Conservation (phyloP, 108 stramenopile species). For the Thalassiosira profunda region DNA sequence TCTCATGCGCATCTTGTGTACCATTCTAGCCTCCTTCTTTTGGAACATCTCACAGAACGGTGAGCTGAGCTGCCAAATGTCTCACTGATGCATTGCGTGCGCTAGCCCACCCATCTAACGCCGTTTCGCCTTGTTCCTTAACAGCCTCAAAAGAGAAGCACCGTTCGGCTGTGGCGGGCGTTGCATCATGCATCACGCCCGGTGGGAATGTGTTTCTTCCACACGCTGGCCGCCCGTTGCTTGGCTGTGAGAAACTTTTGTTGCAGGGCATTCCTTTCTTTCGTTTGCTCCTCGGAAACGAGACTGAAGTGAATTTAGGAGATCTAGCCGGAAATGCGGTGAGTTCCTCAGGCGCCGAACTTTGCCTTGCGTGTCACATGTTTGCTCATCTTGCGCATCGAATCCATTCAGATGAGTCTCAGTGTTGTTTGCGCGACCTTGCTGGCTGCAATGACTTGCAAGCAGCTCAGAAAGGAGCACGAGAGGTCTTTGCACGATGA, state of each 20-base stretch:
- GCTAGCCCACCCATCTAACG: too few relatives aligned
- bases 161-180: conserved; percentile 55
- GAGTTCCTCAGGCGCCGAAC: too few relatives aligned
- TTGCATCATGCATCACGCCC: conserved; percentile 77
- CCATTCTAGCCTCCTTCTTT: conserved; percentile 52
- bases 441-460: conserved; percentile 60
- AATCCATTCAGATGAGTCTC: too few relatives aligned
- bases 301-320: conserved; percentile 81
- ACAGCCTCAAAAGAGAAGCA: conserved; percentile 67
- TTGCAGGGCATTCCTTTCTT: conserved; percentile 84
- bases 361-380: too few relatives aligned
- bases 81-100: too few relatives aligned
- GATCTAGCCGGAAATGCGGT: conserved; percentile 88
- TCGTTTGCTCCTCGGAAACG: conserved; percentile 67
- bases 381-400: too few relatives aligned
- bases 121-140: too few relatives aligned
- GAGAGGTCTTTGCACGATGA: conserved; percentile 1
- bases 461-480: conserved; percentile 58
- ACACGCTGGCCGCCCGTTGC: conserved; percentile 61
- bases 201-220: conserved; percentile 81
- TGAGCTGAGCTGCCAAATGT: too few relatives aligned
- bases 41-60: conserved; percentile 84
- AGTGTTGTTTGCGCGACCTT: conserved; percentile 77
- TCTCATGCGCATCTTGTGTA: neutral
- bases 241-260: conserved; percentile 81